Conservation (phyloP, 2,329 filamentous ascomycete genomes). For the Aspergillus alliaceus region DNA sequence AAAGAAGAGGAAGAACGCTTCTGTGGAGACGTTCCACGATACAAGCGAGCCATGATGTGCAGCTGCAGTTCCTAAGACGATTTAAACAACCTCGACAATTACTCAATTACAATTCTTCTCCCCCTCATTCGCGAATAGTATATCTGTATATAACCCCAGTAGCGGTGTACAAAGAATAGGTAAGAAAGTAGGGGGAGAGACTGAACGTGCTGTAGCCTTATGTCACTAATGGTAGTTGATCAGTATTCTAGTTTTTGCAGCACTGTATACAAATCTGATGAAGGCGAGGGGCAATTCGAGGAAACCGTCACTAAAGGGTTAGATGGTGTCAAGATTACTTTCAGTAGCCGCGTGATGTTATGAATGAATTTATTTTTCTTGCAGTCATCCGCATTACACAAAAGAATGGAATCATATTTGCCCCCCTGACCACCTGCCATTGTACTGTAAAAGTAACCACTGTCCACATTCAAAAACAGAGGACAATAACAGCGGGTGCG, state of each 20-base stretch:
- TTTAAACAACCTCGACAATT: background rate
- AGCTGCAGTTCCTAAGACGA: constrained; percentile 77
- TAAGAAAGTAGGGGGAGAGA: background rate
- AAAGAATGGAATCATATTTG: constrained; percentile 18
- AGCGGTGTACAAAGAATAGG: background rate
- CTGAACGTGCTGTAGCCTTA: background rate
- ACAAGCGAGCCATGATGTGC: constrained; percentile 82
- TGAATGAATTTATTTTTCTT: constrained; percentile 1
- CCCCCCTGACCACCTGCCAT: constrained; percentile 25
- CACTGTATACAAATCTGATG: background rate
- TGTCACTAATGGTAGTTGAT: background rate
- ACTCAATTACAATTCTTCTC: background rate
- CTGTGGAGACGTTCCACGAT: constrained; percentile 79
- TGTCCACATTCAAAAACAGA: constrained; percentile 13
- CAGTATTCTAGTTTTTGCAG: background rate
- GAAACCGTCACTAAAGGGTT: background rate
- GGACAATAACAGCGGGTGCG: constrained; percentile 7
- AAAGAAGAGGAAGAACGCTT: constrained; percentile 76
- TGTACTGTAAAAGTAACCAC: constrained; percentile 15
- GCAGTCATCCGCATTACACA: constrained; percentile 19
- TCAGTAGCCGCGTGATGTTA: background rate
- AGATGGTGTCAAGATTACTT: background rate
- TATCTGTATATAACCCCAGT: background rate
- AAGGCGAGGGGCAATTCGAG: background rate
- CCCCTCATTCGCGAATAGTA: background rate